Percentiles rank a stretch among this genome's conserved stretches.
phyloP scores from a whole-genome alignment of 768 basidiomycete species.

The Punctularia strigosozonata region DNA sequence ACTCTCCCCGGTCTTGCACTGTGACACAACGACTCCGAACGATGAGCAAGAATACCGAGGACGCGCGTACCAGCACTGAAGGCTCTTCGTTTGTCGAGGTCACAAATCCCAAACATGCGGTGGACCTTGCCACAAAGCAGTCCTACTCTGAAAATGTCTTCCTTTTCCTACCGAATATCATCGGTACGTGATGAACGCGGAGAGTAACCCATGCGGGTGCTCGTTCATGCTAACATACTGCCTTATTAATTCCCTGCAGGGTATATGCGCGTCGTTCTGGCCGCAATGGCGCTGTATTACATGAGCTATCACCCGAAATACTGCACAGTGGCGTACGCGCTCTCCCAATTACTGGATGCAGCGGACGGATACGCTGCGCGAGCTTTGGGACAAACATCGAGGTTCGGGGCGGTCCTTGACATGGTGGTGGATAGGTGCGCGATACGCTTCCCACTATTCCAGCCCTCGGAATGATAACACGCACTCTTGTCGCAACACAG shows the following conservation, averaged over 20 bases:
- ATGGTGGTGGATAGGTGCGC: conserved; percentile 97
- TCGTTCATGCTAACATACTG: not conserved
- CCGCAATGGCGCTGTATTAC: conserved; percentile 76
- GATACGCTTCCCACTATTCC: not conserved
- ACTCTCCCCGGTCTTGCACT: too few relatives aligned
- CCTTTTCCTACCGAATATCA: conserved; percentile 93
- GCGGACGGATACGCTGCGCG: conserved; percentile 92
- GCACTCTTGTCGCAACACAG: conserved; percentile 29
- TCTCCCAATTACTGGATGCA: conserved; percentile 91
- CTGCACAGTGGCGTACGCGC: conserved; percentile 78
- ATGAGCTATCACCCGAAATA: conserved; percentile 95
- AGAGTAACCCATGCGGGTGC: not conserved
- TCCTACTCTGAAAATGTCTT: conserved; percentile 92
- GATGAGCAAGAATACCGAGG: not conserved
- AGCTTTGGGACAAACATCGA: conserved; percentile 79
- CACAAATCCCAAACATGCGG: conserved; percentile 75
- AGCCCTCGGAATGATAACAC: too few relatives aligned
- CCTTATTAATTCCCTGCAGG: conserved; percentile 35
- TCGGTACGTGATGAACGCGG: conserved; percentile 75
- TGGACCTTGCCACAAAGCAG: conserved; percentile 80
- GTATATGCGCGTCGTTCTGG: conserved; percentile 84
- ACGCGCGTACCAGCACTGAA: conserved; percentile 23
- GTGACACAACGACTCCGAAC: too few relatives aligned
- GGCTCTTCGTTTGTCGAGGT: conserved; percentile 55
- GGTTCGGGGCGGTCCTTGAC: conserved; percentile 95